These are phyloP conservation scores for Cunninghamia lanceolata DNA, from an alignment of 75 land plant genomes.

Conservation along the genomic window DNA sequence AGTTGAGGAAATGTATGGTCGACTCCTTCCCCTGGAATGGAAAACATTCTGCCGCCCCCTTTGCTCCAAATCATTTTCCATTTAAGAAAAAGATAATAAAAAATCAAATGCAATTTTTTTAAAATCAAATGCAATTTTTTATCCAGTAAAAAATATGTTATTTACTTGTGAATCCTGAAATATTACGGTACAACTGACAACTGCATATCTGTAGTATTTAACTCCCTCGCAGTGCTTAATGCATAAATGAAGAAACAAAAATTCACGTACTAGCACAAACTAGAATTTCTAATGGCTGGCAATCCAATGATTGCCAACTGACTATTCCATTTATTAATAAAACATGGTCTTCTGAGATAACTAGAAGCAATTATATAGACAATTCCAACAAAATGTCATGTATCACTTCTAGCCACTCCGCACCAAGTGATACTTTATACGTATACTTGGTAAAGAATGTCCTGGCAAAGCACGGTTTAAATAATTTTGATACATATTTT, in stretches of 20 bases:
- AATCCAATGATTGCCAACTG: neutral
- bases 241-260: too few relatives aligned
- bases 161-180: neutral
- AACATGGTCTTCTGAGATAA: too few relatives aligned
- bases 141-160: too few relatives aligned
- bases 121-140: too few relatives aligned
- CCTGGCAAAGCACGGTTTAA: neutral
- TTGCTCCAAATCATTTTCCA: neutral
- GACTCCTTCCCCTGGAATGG: neutral
- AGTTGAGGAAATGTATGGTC: neutral
- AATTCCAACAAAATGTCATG: neutral
- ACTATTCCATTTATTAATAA: too few relatives aligned
- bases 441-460: neutral
- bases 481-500: neutral
- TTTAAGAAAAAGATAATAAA: too few relatives aligned
- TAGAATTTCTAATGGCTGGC: neutral
- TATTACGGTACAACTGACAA: too few relatives aligned
- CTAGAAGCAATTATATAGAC: neutral
- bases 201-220: neutral
- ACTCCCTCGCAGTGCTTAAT: neutral
- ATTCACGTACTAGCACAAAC: neutral
- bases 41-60: too few relatives aligned
- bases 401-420: neutral
- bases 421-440: neutral
- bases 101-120: too few relatives aligned